Evolutionary conservation across 345 rosid species (phyloP).

Genomic region (Xanthoceras sorbifolium): DNA sequence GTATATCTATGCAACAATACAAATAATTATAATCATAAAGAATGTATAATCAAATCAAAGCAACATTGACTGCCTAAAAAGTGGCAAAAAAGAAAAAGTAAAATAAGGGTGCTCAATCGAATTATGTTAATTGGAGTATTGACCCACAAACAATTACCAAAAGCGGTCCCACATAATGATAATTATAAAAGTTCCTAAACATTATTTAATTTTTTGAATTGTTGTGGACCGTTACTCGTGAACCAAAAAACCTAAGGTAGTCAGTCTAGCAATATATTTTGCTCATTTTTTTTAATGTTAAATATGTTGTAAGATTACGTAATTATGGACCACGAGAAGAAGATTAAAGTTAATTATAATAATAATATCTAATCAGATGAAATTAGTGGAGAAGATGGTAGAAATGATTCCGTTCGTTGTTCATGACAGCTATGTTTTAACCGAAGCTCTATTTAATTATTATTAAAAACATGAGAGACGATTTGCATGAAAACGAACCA

Average conservation of each 20-base stretch:
- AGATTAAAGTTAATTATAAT: neutral
- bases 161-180: neutral
- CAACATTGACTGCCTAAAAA: neutral
- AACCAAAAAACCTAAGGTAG: neutral
- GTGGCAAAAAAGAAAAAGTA: neutral
- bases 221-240: neutral
- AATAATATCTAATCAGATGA: conserved; percentile 1
- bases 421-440: conserved; percentile 31
- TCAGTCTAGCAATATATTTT: neutral
- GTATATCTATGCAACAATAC: neutral
- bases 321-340: conserved; percentile 7
- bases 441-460: conserved; percentile 18
- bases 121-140: neutral
- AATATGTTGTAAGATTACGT: neutral
- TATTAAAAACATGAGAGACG: neutral
- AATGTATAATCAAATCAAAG: neutral
- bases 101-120: neutral
- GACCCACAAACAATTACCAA: neutral
- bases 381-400: conserved; percentile 19
- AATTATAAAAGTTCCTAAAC: neutral
- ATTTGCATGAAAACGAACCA: neutral
- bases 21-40: neutral
- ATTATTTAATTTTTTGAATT: neutral
- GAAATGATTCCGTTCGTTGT: conserved; percentile 34
- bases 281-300: neutral